Base-by-base conservation (phyloP, 2,329 filamentous ascomycete genomes). In the Didymella arachidicola region DNA sequence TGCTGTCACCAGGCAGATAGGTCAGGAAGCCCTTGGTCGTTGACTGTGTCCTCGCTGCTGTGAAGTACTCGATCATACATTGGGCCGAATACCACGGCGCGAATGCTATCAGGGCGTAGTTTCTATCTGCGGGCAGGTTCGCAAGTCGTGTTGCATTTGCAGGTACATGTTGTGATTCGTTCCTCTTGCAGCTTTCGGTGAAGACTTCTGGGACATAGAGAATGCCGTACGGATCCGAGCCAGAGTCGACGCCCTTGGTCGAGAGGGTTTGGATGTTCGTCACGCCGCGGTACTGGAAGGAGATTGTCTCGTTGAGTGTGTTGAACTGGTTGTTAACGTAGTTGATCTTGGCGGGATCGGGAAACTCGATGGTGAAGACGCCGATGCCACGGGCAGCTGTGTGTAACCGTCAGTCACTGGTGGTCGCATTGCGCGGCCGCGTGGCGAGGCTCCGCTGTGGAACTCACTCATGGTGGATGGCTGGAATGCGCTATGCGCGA, bases 71-170 rank as follows among this genome's bases (percentile, higher is more conserved):
- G 54, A 83, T 78, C 12, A 91, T 90, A 73, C 94, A 99, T 26
- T 86, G 80, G 7, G 83, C 79, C 61, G 84, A 90, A 67, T 92
- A 87, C 93, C 94, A 98, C 27, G 94, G 94, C 25, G 92, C 93
- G 52, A 97, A 79, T 27, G 90, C 93, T 67, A 97, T 86, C 50
- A 93, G 81, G 54, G 89, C 87, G 74, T 91, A 92, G 65, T 90
- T 87, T 19, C 75, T 73, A 47, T 84, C 83, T 0, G 83, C 80
- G 0, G 83, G 82, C 16, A 97, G 84, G 69, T 95, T 84, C n/a
- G 78, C 75, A 66, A 86, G 84, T 16, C 89, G 86, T 12, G 92
- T 96, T 53, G 87, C 91, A 74, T 95, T 93, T 36, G 75, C 68
- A 1, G 93, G 91, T 8, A 97, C 83, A 66, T 89, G 87, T n/a